Base-by-base conservation (phyloP, 495 filamentous ascomycete species). In the Xylaria nigripes region DNA sequence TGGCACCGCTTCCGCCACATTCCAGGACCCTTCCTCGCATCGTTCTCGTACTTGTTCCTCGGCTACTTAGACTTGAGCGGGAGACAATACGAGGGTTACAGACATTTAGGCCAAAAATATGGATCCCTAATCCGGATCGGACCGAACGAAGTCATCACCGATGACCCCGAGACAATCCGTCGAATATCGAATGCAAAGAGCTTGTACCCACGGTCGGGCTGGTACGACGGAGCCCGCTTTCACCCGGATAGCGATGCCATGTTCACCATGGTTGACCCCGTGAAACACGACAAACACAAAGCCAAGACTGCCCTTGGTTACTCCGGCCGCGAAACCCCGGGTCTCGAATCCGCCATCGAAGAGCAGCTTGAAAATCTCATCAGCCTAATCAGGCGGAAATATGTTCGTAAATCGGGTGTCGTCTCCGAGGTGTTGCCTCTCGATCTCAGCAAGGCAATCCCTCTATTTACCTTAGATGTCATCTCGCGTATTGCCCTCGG, bases 401-500 rank as follows among this genome's bases (percentile, higher is more conserved):
- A 70, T 40, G 46, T 49, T 16, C 45, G 21, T 21, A 54, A 54
- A 12, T 57, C 57, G 8, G 60, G 19, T 2, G 18, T 19, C 5
- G n/a, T 7, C 2, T 24, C 51, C 6, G 45, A 61, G 6, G 64
- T 54, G 19, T 10, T 30, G 2, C 57, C 51, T 1, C 16, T 80
- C 9, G 76, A 81, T 51, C 61, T 79, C 6, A 70, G 61, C 2
- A 66, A 45, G 23, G 62, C 66, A 43, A 68, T 72, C 56, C 59
- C 63, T 43, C 70, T 61, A 49, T 77, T 81, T 61, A 79, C 81
- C 6, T 79, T 85, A 57, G 86, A 88, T 57, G 73, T 82, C 1
- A 82, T 88, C 51, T 78, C 77, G 10, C 78, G 85, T 56, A 69
- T 87, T 30, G 81, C 78, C 8, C 84, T 84, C 60, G 82, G 83